Conservation (phyloP, 2,329 filamentous ascomycete genomes). For the Alternaria rosae region DNA sequence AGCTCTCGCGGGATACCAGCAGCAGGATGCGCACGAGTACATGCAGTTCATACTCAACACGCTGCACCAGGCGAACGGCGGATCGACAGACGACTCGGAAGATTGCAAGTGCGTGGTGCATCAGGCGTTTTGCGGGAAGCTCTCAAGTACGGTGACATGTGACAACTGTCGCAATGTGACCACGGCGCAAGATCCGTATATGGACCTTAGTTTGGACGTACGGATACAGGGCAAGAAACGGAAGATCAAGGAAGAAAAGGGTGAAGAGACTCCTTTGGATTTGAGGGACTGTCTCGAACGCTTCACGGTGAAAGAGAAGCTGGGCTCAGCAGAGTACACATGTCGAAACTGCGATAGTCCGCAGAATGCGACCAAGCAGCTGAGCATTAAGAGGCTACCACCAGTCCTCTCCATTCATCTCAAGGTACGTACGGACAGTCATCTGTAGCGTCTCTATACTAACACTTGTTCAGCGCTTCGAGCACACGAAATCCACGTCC, state of each 20-base stretch:
- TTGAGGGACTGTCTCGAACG: conserved; percentile 75
- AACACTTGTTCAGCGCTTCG: conserved; percentile 64
- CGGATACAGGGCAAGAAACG: conserved; percentile 75
- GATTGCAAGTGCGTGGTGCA: conserved; percentile 90
- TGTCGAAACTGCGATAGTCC: conserved; percentile 79
- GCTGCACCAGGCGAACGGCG: conserved; percentile 79
- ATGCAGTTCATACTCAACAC: conserved; percentile 95
- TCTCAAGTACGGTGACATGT: conserved; percentile 89
- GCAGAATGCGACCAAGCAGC: conserved; percentile 82
- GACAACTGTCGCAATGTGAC: conserved; percentile 85
- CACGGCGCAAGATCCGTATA: conserved; percentile 84
- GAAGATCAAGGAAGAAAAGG: conserved; percentile 54
- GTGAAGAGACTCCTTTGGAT: conserved; percentile 49
- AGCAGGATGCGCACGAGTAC: conserved; percentile 97
- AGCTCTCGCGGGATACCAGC: conserved; percentile 79
- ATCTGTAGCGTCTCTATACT: neutral
- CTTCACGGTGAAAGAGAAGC: conserved; percentile 83
- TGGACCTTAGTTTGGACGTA: conserved; percentile 89
- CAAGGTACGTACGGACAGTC: conserved; percentile 67
- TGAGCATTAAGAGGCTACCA: conserved; percentile 83
- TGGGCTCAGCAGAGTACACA: conserved; percentile 78
- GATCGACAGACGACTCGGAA: conserved; percentile 50
- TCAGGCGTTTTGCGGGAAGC: conserved; percentile 91
- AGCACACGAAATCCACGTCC: conserved; percentile 76
- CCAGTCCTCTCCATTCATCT: conserved; percentile 92